These are phyloP conservation scores for Globisporangium carolinianum DNA, from an alignment of 352 stramenopile species.

Conservation along the genomic window DNA sequence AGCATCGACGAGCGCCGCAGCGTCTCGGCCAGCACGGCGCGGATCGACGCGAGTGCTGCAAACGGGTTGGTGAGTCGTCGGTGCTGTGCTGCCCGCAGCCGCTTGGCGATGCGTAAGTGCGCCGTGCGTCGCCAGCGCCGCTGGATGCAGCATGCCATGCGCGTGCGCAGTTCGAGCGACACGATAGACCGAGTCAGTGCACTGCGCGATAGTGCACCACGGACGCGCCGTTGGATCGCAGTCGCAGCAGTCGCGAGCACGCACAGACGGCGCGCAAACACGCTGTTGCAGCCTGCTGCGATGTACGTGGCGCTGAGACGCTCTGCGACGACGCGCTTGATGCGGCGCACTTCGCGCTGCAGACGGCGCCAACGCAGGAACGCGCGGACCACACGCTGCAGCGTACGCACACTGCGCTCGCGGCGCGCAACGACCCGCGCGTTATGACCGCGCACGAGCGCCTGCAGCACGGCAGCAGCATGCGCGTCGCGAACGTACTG, in stretches of 20 bases:
- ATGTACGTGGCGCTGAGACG: conserved; percentile 21
- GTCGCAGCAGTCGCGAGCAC: conserved; percentile 33
- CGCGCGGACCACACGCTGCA: conserved; percentile 31
- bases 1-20: conserved; percentile 15
- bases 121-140: conserved; percentile 47
- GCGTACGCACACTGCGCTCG: conserved; percentile 36
- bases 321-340: conserved; percentile 23
- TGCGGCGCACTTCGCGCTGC: conserved; percentile 24
- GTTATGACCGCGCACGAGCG: conserved; percentile 38
- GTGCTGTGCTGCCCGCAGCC: conserved; percentile 40
- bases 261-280: conserved; percentile 26
- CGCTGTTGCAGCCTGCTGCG: conserved; percentile 8
- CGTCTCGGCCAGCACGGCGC: conserved; percentile 29
- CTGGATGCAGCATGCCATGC: conserved; percentile 62
- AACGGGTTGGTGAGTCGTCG: conserved; percentile 56
- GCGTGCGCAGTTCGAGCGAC: conserved; percentile 23
- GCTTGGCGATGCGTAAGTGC: conserved; percentile 35
- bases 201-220: conserved; percentile 31
- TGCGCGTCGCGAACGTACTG: conserved; percentile 20
- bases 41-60: conserved; percentile 14
- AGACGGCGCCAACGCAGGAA: conserved; percentile 36
- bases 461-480: conserved; percentile 43
- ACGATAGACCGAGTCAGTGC: conserved; percentile 29
- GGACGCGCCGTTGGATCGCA: conserved; percentile 49
- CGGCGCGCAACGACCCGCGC: conserved; percentile 24